Percentiles rank a stretch among this genome's conserved stretches.
Evolutionary conservation across 768 basidiomycete genomes (phyloP).

Genomic region (Cyathus striatus): DNA sequence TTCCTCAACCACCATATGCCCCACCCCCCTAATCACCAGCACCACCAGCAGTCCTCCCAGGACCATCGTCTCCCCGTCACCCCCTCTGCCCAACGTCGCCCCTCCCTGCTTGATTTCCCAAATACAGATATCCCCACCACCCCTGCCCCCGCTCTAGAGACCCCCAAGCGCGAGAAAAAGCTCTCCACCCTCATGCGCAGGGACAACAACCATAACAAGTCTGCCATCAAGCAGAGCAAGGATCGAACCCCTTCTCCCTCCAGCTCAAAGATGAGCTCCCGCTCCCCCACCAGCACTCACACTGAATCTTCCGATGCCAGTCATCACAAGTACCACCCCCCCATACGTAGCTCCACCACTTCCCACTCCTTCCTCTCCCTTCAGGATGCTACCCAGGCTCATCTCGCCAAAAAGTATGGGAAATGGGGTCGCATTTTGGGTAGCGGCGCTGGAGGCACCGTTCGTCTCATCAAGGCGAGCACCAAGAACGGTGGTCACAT

Average conservation of each 20-base stretch:
- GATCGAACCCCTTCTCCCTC: constrained; percentile 35
- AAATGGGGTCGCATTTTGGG: constrained; percentile 97
- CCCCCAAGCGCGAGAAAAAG: constrained; percentile 22
- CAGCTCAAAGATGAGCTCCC: constrained; percentile 15
- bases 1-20: constrained; percentile 92
- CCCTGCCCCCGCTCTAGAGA: constrained; percentile 21
- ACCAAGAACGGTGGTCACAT: constrained; percentile 77
- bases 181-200: constrained; percentile 22
- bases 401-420: constrained; percentile 97
- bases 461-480: constrained; percentile 87
- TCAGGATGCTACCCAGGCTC: constrained; percentile 80
- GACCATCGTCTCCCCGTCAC: too few species aligned
- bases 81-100: constrained; percentile 11
- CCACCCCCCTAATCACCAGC: constrained; percentile 32
- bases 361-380: constrained; percentile 47
- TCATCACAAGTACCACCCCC: constrained; percentile 15
- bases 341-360: constrained; percentile 9
- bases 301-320: constrained; percentile 10
- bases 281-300: constrained; percentile 16
- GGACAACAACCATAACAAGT: constrained; percentile 16
- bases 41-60: constrained; percentile 4
- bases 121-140: constrained; percentile 8
- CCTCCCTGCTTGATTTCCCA: constrained; percentile 16
- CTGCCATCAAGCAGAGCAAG: constrained; percentile 35
- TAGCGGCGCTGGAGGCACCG: constrained; percentile 97